Evolutionary conservation across 768 basidiomycete genomes (phyloP).

Genomic region (Tephrocybe sp.): DNA sequence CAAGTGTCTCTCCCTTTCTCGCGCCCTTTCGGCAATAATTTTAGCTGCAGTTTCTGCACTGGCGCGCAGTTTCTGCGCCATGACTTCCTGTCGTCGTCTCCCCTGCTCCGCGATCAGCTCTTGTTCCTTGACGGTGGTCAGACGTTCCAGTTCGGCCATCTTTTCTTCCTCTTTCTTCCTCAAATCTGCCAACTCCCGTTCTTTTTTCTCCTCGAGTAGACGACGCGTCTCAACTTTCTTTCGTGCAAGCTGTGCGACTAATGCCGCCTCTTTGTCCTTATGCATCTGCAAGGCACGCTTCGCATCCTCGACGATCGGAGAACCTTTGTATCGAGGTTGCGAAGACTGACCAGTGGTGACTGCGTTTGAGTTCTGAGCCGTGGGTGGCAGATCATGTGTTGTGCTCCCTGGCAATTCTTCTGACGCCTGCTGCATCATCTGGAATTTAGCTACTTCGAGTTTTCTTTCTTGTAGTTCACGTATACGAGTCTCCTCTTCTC

Average conservation of each 20-base stretch:
- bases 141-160: conserved; percentile 5
- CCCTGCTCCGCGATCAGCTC: conserved; percentile 31
- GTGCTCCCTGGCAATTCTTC: neutral
- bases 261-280: conserved; percentile 5
- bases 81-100: conserved; percentile 27
- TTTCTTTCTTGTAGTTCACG: conserved; percentile 7
- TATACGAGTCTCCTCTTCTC: conserved; percentile 8
- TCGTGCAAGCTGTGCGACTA: conserved; percentile 3
- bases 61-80: conserved; percentile 28
- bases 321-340: neutral
- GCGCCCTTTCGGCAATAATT: conserved; percentile 26
- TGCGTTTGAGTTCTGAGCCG: neutral
- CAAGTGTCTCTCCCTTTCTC: conserved; percentile 17
- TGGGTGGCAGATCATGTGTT: neutral
- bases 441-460: conserved; percentile 7
- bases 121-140: conserved; percentile 21
- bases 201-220: conserved; percentile 5
- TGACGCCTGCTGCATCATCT: conserved; percentile 4
- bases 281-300: conserved; percentile 5
- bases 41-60: conserved; percentile 25
- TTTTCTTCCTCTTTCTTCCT: conserved; percentile 18
- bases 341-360: neutral
- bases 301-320: neutral
- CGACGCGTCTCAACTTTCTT: conserved; percentile 1
- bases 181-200: conserved; percentile 13